phyloP scores from a whole-genome alignment of 441 rosid species.

The Pelargonium cotyledonis region DNA sequence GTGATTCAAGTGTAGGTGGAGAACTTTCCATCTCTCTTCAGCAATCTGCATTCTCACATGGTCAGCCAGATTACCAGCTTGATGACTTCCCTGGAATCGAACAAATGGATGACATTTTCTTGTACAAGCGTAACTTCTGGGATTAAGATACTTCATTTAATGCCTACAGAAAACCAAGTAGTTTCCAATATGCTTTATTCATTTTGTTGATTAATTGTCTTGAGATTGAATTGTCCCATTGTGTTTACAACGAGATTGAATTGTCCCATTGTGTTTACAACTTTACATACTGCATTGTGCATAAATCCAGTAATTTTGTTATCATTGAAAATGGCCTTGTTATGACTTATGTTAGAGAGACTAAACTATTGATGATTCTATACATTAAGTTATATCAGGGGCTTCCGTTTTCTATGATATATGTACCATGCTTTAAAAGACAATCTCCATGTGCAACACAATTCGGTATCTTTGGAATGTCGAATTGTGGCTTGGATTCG shows the following conservation, averaged over 20 bases:
- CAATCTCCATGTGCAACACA: background rate
- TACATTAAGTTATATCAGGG: background rate
- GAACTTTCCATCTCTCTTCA: background rate
- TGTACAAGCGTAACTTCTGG: conserved; percentile 32
- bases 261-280: background rate
- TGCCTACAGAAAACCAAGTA: conserved; percentile 27
- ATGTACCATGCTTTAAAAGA: background rate
- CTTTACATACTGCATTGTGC: background rate
- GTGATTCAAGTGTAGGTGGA: background rate
- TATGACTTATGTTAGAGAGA: no score
- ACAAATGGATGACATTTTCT: conserved; percentile 3
- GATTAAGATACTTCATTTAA: conserved; percentile 34
- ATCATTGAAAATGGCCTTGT: no score
- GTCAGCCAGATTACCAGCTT: conserved; percentile 2
- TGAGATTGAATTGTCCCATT: no score
- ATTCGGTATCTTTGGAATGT: background rate
- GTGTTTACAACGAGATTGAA: no score
- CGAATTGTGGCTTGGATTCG: background rate
- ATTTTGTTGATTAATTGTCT: conserved; percentile 18
- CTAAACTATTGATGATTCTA: no score
- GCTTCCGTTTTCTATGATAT: background rate
- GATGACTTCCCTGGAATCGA: background rate
- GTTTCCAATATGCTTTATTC: conserved; percentile 25
- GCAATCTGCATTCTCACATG: background rate
- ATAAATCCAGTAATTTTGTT: no score